Evolutionary conservation across 116 monocot genomes (phyloP), one percentile per base, ranked within the genome.

Genomic region (Phalaenopsis hybrid): DNA sequence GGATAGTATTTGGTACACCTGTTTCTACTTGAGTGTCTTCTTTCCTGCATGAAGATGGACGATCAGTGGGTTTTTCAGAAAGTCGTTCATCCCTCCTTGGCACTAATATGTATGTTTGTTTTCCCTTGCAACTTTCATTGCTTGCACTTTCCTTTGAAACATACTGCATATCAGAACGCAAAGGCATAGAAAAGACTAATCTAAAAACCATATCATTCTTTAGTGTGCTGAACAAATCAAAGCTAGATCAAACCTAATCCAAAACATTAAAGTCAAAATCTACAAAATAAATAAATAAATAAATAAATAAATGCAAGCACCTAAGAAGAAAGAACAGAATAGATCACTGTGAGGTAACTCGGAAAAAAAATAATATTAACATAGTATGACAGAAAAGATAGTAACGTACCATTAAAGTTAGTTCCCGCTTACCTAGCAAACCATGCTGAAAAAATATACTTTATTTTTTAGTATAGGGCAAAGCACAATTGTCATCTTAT

Each of bases 101-200:
- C 50, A 79, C 67, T 78, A 92, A 81, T 68, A 88, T 88, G 25
- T 83, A 79, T 15, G 78, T 84, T 74, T 85, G 81, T 41, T 85
- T 90, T 25, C 90, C 92, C 82, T 92, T 92, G 21, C 85, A 43
- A 73, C 25, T 69, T 52, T 59, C 48, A 57, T 69, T 81, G 78
- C 83, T 90, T 23, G 75, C 52, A 81, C 63, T 75, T 8, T 92
- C 92, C 78, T 81, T 86, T 46, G 88, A 52, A 50, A 92, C 88
- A 87, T 92, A 92, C 90, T 92, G 90, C 73, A 81, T 2, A 43
- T 18, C 5, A 44, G 37, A 75, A 1, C 45, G 46, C 6, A 72
- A 63, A 20, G 8, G 20, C 23, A 63, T 63, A 25, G 8, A 63
- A 63, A 63, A 21, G 37, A 59, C 18, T 59, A 20, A 18, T 59